Conservation (phyloP, 768 basidiomycete genomes). For the Leucosporidium scottii region DNA sequence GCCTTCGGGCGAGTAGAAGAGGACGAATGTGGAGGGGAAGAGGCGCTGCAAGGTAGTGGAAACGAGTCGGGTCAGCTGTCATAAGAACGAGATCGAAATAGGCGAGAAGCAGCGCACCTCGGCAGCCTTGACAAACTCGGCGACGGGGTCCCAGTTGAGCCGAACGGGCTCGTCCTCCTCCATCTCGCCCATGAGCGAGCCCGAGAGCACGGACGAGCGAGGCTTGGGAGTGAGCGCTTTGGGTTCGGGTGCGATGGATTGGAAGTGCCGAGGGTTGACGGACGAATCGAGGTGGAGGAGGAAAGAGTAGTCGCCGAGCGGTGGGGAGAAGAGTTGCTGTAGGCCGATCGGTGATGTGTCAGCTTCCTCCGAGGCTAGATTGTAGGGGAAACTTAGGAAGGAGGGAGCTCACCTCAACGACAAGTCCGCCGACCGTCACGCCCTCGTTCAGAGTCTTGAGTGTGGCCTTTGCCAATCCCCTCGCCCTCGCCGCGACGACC, state of each 20-base stretch:
- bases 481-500: conserved; percentile 66
- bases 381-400: background rate
- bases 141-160: conserved; percentile 75
- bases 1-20: conserved; percentile 79
- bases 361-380: conserved; percentile 5
- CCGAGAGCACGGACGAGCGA: conserved; percentile 16
- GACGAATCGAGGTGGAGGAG: conserved; percentile 64
- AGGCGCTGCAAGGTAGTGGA: conserved; percentile 60
- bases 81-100: too few species aligned
- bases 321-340: conserved; percentile 78
- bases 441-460: conserved; percentile 54
- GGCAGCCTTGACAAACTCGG: conserved; percentile 60
- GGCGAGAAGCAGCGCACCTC: conserved; percentile 49
- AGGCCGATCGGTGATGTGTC: background rate
- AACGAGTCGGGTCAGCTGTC: background rate
- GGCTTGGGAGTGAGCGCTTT: conserved; percentile 44
- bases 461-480: conserved; percentile 67
- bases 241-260: conserved; percentile 56
- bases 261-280: conserved; percentile 63
- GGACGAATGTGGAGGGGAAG: conserved; percentile 50
- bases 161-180: conserved; percentile 42
- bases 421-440: conserved; percentile 50
- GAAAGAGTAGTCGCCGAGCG: conserved; percentile 76
- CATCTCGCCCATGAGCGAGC: conserved; percentile 23
- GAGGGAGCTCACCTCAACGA: conserved; percentile 53